A percentile compares a stretch with the other conserved stretches of the same genome.
Evolutionary conservation across 129 eudicot genomes (phyloP).

Genomic region (Helianthus tuberosus): DNA sequence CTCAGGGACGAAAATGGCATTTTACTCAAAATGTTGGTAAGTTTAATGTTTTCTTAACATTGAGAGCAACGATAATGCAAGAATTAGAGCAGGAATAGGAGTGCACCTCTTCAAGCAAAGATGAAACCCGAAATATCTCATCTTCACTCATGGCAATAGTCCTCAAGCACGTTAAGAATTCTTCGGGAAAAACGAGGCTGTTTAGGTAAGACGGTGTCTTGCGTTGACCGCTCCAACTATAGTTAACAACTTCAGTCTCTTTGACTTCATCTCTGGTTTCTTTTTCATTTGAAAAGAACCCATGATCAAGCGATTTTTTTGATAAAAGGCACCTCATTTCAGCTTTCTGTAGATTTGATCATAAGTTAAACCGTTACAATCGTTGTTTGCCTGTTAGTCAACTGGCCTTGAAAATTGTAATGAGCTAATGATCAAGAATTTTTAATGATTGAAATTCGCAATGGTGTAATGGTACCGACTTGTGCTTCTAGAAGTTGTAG

Average conservation of each 20-base stretch:
- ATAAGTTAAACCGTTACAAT: conserved; percentile 12
- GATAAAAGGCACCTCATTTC: conserved; percentile 92
- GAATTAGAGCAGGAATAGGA: neutral
- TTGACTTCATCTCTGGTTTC: conserved; percentile 33
- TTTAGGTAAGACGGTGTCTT: conserved; percentile 72
- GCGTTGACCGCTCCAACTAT: conserved; percentile 92
- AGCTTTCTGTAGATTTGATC: conserved; percentile 62
- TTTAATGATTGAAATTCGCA: neutral
- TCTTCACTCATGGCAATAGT: conserved; percentile 86
- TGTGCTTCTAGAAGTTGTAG: conserved; percentile 89
- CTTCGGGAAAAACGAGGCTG: conserved; percentile 83
- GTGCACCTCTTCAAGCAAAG: conserved; percentile 82
- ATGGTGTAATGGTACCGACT: conserved; percentile 41
- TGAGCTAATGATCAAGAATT: neutral
- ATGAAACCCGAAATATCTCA: conserved; percentile 67
- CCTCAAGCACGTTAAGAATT: conserved; percentile 79
- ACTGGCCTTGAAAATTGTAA: neutral
- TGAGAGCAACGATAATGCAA: neutral
- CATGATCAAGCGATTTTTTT: conserved; percentile 66
- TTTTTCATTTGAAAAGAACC: conserved; percentile 55
- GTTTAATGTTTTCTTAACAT: neutral
- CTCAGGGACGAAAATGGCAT: too few relatives aligned
- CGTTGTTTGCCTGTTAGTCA: neutral
- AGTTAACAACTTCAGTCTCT: conserved; percentile 39
- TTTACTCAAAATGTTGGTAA: neutral